phyloP scores from a whole-genome alignment of 2,329 filamentous ascomycete species.

The Phoma sp. region DNA sequence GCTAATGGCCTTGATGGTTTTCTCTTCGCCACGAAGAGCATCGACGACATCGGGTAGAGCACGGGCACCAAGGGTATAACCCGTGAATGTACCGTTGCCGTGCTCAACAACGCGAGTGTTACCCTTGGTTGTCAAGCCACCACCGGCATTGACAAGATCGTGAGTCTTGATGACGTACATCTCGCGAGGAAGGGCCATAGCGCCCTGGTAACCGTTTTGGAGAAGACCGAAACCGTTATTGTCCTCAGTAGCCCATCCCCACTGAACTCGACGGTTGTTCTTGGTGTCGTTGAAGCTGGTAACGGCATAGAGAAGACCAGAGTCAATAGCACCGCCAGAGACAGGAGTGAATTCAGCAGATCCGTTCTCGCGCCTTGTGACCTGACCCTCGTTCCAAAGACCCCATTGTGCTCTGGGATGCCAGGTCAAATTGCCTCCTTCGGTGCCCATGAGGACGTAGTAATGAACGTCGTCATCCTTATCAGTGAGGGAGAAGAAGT shows the following conservation, averaged over 20 bases:
- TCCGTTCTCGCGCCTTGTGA: conserved; percentile 53
- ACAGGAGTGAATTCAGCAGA: conserved; percentile 55
- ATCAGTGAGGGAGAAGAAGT: conserved; percentile 56
- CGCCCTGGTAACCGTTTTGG: conserved; percentile 56
- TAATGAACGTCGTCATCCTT: conserved; percentile 54
- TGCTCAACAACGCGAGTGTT: conserved; percentile 47
- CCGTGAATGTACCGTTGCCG: conserved; percentile 51
- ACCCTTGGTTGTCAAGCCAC: conserved; percentile 43
- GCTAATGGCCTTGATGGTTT: conserved; percentile 27
- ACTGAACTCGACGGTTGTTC: conserved; percentile 57
- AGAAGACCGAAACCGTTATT: conserved; percentile 50
- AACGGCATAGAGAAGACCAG: conserved; percentile 55
- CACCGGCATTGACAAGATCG: conserved; percentile 48
- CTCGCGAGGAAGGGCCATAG: conserved; percentile 54
- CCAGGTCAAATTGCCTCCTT: conserved; percentile 56
- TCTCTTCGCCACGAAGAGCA: conserved; percentile 43
- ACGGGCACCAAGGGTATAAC: conserved; percentile 54
- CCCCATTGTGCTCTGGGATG: conserved; percentile 52
- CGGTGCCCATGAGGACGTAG: conserved; percentile 54
- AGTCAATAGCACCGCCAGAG: conserved; percentile 55
- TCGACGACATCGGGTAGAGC: conserved; percentile 55
- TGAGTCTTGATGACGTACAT: conserved; percentile 56
- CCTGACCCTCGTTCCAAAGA: conserved; percentile 55
- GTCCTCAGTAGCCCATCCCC: conserved; percentile 57
- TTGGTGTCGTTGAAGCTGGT: conserved; percentile 59